Evolutionary conservation across 306 rosid genomes (phyloP), one percentile per base, ranked within the genome.

Genomic region (Quercus rubra): DNA sequence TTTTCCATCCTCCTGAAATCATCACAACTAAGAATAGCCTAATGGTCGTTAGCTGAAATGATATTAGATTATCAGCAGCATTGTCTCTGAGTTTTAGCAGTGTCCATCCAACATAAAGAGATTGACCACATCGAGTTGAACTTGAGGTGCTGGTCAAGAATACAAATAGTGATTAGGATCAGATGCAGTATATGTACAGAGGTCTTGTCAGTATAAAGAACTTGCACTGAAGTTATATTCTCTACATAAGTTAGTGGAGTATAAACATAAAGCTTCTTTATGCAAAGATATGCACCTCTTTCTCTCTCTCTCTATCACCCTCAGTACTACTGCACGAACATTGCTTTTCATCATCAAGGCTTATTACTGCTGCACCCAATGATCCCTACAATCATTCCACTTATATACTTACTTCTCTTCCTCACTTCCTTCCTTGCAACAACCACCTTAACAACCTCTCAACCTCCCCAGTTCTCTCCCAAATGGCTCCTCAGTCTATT

Each of bases 241-340:
- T 74, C 84, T 81, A 62, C 84, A 77, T 30, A 73, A 52, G 55
- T 68, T 78, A 79, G 93, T 92, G 92, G 96, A 88, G 97, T 83
- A 82, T 86, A 90, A 89, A 86, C 85, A 15, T 76, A 90, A 92
- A 92, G 97, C 82, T 63, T 83, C 97, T 90, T 92, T 92, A 82
- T 69, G 59, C 90, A 87, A 92, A 90, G 86, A 85, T 61, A 87
- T 77, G 82, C 71, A 73, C 70, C 57, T 51, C 79, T 46, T 78
- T 58, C 76, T 80, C 33, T 58, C 82, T 73, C 58, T 75, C 75
- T 57, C 12, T 33, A 3, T 9, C n/a, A 41, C 8, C 27, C 2
- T 55, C 43, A 75, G 41, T 80, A 73, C 68, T 12, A 73, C 78
- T 81, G 61, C 92, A 86, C 86, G 87, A 87, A 81, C 89, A 91